Conservation (phyloP, 768 basidiomycete genomes). For the Hygrocybe coccinea region DNA sequence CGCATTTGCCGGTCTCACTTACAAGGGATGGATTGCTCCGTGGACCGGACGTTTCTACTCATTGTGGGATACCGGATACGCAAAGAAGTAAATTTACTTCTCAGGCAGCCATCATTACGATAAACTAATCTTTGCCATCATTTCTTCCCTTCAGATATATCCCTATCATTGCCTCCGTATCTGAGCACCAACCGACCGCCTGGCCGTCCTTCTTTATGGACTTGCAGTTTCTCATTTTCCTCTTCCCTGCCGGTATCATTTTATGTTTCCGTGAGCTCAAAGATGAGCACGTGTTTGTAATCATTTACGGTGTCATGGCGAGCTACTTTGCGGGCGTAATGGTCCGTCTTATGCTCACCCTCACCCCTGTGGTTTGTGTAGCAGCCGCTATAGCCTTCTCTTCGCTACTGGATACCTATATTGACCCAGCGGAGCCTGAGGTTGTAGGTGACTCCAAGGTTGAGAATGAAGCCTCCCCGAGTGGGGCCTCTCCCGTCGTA, state of each 20-base stretch:
- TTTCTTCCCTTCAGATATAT: constrained; percentile 62
- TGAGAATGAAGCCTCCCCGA: constrained; percentile 25
- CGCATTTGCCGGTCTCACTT: constrained; percentile 77
- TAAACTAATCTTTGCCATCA: constrained; percentile 1
- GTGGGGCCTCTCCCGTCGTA: constrained; percentile 24
- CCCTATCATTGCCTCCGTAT: constrained; percentile 97
- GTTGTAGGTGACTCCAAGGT: constrained; percentile 29
- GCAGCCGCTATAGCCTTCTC: constrained; percentile 88
- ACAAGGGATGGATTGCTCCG: constrained; percentile 92
- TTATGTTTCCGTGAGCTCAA: constrained; percentile 91
- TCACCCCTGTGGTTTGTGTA: constrained; percentile 96
- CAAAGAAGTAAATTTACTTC: constrained; percentile 69
- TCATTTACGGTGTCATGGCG: constrained; percentile 93
- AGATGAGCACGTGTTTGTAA: constrained; percentile 97
- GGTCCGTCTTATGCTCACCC: constrained; percentile 97
- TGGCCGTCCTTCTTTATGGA: constrained; percentile 99
- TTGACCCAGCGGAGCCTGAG: constrained; percentile 75
- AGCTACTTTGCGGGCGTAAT: constrained; percentile 99
- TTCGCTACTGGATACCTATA: constrained; percentile 79
- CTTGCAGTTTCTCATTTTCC: constrained; percentile 93
- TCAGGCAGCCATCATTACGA: constrained; percentile 8
- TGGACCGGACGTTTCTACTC: constrained; percentile 99
- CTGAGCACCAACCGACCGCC: constrained; percentile 98
- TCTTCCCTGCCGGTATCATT: constrained; percentile 95
- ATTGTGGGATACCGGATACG: constrained; percentile 98